Base-by-base conservation (phyloP, 2,329 filamentous ascomycete species). In the Cercospora sojina region DNA sequence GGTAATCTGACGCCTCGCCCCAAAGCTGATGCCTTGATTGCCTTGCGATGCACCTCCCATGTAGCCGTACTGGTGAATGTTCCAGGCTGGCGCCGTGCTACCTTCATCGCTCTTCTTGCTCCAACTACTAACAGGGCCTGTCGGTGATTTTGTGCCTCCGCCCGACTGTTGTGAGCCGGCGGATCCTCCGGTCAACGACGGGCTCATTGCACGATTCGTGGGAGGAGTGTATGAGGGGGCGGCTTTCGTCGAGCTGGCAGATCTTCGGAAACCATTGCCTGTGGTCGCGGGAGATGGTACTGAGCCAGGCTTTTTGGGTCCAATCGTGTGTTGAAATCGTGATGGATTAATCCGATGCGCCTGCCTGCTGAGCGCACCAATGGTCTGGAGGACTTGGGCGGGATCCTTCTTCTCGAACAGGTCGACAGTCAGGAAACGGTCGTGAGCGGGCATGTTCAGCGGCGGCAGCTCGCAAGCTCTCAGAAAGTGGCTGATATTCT, bases 11-110 rank as follows among this genome's bases (percentile, higher is more conserved):
- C 95, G 88, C 73, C 93, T 87, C 18, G 90, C 92, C 64, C 95
- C 95, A 79, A 98, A 98, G 10, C 91, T 88, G 72, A 99, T 92
- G 18, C 95, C 95, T 68, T 97, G 88, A 74, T 96, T 98, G 3
- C 92, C 94, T 78, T 99, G 95, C 75, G 92, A 97, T 27, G 95
- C 95, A 58, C 95, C 95, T 65, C 95, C 95, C 90, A 98, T 95
- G 79, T 97, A 99, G 7, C 95, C 93, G 77, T 99, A 99, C 77
- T 99, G 95, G 65, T 93, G 91, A 73, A 98, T 98, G 77, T 98
- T 99, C 95, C 95, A 99, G 1, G 95, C 95, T 0, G 95, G 95
- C 27, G 89, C 85, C 1, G 93, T 97, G 53, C 85, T 85, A 16
- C 87, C 87, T 78, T 97, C 91, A 72, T 97, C 92, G 64, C 87